Evolutionary conservation across 2,329 filamentous ascomycete species (phyloP).

Genomic region (Graphium sp.): DNA sequence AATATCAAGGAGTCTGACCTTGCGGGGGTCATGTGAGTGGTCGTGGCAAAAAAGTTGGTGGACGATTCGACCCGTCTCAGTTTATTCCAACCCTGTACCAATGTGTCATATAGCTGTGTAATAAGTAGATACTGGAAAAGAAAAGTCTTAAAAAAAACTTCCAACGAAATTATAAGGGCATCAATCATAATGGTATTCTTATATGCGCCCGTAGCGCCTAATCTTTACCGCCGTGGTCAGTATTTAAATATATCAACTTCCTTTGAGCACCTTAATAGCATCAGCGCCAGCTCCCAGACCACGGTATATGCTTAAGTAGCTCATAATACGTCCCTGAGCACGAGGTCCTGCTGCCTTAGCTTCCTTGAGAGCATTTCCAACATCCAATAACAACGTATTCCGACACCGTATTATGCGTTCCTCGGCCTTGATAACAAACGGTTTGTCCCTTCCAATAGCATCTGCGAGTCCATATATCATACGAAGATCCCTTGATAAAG

Average conservation of each 20-base stretch:
- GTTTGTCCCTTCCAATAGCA: conserved; percentile 25
- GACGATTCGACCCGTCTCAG: no score
- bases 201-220: no score
- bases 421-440: conserved; percentile 32
- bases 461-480: conserved; percentile 22
- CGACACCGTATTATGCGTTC: conserved; percentile 34
- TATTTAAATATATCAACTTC: conserved; percentile 8
- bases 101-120: no score
- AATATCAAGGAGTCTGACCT: conserved; percentile 34
- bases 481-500: conserved; percentile 27
- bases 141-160: no score
- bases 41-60: no score
- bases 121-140: no score
- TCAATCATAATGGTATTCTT: no score
- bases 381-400: conserved; percentile 38
- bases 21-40: conserved; percentile 33
- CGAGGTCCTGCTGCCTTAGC: conserved; percentile 22
- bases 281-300: conserved; percentile 32
- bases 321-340: conserved; percentile 28
- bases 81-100: no score
- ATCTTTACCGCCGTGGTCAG: no score
- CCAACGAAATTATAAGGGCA: no score
- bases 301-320: conserved; percentile 35
- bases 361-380: conserved; percentile 30
- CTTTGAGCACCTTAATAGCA: conserved; percentile 26